Percentiles rank a stretch among this genome's conserved stretches.
Conservation (phyloP, 768 basidiomycete genomes). For the Suillus bovinus region DNA sequence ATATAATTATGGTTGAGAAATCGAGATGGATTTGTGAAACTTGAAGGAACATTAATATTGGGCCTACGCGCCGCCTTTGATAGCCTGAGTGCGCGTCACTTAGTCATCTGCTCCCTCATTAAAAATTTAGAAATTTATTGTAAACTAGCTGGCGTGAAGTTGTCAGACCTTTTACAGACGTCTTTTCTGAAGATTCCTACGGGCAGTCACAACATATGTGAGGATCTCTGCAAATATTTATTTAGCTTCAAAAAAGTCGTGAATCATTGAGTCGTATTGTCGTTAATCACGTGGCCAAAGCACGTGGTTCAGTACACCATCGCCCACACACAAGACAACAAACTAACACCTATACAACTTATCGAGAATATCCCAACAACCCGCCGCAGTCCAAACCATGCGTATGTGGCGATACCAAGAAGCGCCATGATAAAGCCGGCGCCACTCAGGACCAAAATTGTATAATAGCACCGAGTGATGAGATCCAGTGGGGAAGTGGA, state of each 20-base stretch:
- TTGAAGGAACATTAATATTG: too few relatives aligned
- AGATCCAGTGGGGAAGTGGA: slow-evolving; percentile 19
- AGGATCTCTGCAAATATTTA: too few relatives aligned
- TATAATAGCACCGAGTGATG: slow-evolving; percentile 27
- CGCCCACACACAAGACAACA: slow-evolving; percentile 27
- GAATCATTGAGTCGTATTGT: not conserved
- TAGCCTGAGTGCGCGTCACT: too few relatives aligned
- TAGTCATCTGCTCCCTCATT: too few relatives aligned
- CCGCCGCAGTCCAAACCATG: slow-evolving; percentile 24
- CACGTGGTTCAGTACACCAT: slow-evolving; percentile 11
- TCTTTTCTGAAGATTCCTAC: too few relatives aligned
- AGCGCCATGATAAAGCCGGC: slow-evolving; percentile 27
- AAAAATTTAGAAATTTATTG: too few relatives aligned
- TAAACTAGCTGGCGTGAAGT: too few relatives aligned
- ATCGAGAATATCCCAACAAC: slow-evolving; percentile 31
- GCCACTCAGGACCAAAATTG: slow-evolving; percentile 23
- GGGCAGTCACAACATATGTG: too few relatives aligned
- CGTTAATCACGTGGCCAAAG: not conserved
- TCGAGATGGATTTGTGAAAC: too few relatives aligned
- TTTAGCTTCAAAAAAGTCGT: not conserved
- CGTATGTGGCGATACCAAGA: slow-evolving; percentile 26
- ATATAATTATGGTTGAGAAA: too few relatives aligned
- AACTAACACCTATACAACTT: slow-evolving; percentile 23
- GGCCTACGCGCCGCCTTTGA: too few relatives aligned
- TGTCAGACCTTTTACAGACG: too few relatives aligned